Conservation (phyloP, 1,284 basidiomycete species). For the Neotropicomus parvogracilis region DNA sequence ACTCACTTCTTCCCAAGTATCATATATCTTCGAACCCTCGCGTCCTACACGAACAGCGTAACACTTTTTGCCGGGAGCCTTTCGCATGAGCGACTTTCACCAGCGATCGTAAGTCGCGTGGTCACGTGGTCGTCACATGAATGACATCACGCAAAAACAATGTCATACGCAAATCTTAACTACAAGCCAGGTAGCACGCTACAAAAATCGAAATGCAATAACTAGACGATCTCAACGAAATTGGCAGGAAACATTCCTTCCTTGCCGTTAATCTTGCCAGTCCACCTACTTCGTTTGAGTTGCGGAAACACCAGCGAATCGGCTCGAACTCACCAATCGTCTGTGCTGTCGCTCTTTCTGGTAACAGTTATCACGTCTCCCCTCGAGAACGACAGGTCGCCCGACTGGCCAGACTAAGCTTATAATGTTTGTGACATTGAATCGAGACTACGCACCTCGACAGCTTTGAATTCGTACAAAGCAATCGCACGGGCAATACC, state of each 20-base stretch:
- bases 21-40: constrained; percentile 50
- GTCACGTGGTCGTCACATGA: not conserved
- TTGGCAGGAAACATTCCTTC: constrained; percentile 63
- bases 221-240: constrained; percentile 55
- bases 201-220: not conserved
- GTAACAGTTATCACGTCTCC: constrained; percentile 79
- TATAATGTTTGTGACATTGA: constrained; percentile 1
- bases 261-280: constrained; percentile 46
- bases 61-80: constrained; percentile 41
- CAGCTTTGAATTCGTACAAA: constrained; percentile 71
- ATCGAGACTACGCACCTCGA: constrained; percentile 48
- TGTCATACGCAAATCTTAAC: constrained; percentile 1
- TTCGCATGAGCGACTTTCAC: constrained; percentile 29
- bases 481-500: constrained; percentile 76
- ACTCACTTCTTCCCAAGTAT: constrained; percentile 53
- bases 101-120: not conserved
- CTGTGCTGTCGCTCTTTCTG: constrained; percentile 69
- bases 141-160: not conserved
- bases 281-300: constrained; percentile 57
- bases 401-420: constrained; percentile 42
- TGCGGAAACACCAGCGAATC: constrained; percentile 2
- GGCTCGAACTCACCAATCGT: constrained; percentile 63
- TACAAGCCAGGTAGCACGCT: constrained; percentile 3
- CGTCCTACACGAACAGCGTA: constrained; percentile 57
- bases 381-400: constrained; percentile 82